These are phyloP conservation scores for Babesia sp. DNA, from an alignment of 169 alveolate species.

Conservation along the genomic window DNA sequence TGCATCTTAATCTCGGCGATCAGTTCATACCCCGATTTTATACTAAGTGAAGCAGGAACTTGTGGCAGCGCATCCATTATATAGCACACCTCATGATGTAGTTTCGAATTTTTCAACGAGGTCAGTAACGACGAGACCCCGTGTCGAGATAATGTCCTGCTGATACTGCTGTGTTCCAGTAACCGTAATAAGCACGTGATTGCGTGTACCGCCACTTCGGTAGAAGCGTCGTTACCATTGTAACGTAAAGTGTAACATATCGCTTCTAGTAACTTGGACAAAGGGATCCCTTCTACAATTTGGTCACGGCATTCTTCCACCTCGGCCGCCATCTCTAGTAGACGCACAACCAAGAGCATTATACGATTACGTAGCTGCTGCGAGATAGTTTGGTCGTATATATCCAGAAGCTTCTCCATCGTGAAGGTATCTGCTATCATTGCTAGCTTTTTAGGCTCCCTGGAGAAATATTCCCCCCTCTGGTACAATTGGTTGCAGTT, in stretches of 20 bases:
- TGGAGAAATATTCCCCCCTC: constrained; percentile 11
- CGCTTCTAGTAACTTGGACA: constrained; percentile 5
- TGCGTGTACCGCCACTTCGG: constrained; percentile 26
- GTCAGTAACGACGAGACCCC: background rate
- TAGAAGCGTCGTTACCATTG: constrained; percentile 2
- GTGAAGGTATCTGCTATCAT: constrained; percentile 2
- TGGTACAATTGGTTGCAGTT: constrained; percentile 17
- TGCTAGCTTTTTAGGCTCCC: background rate
- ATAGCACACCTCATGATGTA: background rate
- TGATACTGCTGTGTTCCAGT: background rate
- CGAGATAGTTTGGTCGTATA: constrained; percentile 9
- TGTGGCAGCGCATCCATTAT: constrained; percentile 17
- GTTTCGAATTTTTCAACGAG: background rate
- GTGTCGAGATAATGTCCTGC: background rate
- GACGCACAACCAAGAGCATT: constrained; percentile 1
- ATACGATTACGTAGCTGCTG: constrained; percentile 24
- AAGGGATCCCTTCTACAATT: background rate
- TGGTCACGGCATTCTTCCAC: background rate
- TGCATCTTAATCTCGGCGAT: background rate
- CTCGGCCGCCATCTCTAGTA: constrained; percentile 21
- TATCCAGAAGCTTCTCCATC: background rate
- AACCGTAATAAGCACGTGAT: constrained; percentile 10
- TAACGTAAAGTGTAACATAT: constrained; percentile 30
- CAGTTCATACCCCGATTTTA: constrained; percentile 4
- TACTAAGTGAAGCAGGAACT: background rate